phyloP scores from a whole-genome alignment of 108 stramenopile species.

The Cyclotella kingstonii region DNA sequence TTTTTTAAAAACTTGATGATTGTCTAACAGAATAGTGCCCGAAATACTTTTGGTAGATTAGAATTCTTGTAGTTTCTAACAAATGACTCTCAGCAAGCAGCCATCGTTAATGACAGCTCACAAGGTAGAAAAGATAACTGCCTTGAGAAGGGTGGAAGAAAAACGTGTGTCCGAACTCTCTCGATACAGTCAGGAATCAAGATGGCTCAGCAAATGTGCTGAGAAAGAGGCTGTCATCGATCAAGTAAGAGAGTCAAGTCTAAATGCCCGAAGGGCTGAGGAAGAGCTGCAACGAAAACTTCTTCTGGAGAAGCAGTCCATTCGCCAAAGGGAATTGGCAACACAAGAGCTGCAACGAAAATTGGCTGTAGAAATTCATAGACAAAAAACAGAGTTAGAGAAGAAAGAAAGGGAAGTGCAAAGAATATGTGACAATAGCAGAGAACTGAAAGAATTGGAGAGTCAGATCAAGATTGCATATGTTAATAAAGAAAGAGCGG shows the following conservation, averaged over 20 bases:
- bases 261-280: constrained; percentile 42
- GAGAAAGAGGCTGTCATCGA: constrained; percentile 48
- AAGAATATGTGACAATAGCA: constrained; percentile 61
- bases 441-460: constrained; percentile 68
- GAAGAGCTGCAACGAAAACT: constrained; percentile 42
- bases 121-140: constrained; percentile 43
- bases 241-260: constrained; percentile 36
- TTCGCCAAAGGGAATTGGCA: constrained; percentile 41
- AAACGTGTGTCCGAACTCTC: constrained; percentile 44
- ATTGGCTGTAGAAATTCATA: constrained; percentile 41
- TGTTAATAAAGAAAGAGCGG: constrained; percentile 72
- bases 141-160: constrained; percentile 42
- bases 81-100: constrained; percentile 14
- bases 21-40: no score
- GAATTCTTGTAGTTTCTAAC: no score
- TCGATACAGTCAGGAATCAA: constrained; percentile 41
- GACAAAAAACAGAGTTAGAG: constrained; percentile 50
- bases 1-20: no score
- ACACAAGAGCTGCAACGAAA: constrained; percentile 43
- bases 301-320: constrained; percentile 35
- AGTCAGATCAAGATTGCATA: constrained; percentile 61
- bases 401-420: constrained; percentile 57
- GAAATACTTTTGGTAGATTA: no score
- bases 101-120: constrained; percentile 47
- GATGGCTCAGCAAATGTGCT: constrained; percentile 49